A percentile compares a stretch with the other conserved stretches of the same genome.
Conservation (phyloP, 192 early-diverging fungal species). For the Umbelopsis vinacea region DNA sequence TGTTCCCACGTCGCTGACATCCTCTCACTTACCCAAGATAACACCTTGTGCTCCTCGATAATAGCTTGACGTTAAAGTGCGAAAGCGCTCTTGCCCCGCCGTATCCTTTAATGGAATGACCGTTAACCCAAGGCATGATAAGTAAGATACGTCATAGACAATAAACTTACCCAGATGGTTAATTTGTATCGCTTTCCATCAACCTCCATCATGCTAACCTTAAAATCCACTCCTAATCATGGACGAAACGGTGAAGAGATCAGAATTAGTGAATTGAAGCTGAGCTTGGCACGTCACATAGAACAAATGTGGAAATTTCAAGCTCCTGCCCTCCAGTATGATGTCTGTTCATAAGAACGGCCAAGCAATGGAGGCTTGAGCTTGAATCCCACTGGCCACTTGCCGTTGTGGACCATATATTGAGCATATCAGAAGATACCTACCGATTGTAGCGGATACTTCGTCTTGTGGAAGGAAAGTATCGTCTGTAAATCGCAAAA, state of each 20-base stretch:
- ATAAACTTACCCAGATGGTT: slow-evolving; percentile 83
- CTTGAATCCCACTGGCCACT: no score
- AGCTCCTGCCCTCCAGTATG: neutral
- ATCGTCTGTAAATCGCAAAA: slow-evolving; percentile 95
- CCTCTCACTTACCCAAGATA: slow-evolving; percentile 74
- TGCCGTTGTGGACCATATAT: neutral
- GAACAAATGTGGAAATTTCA: neutral
- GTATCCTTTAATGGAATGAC: slow-evolving; percentile 77
- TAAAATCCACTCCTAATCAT: slow-evolving; percentile 91
- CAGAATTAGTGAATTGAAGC: slow-evolving; percentile 6
- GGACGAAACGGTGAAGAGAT: neutral
- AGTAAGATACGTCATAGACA: neutral
- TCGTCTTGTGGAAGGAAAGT: slow-evolving; percentile 92
- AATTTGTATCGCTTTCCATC: slow-evolving; percentile 93
- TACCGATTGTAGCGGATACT: slow-evolving; percentile 85
- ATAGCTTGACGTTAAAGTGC: slow-evolving; percentile 96
- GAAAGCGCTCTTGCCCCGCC: slow-evolving; percentile 97
- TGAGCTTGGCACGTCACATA: neutral
- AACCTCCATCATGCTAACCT: slow-evolving; percentile 87
- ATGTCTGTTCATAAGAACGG: neutral
- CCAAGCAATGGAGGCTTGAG: neutral
- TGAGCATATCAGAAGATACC: neutral
- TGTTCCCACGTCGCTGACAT: neutral
- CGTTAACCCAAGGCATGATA: neutral
- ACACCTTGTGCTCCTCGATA: slow-evolving; percentile 98